Base-by-base conservation (phyloP, 176 grass and related monocot genomes). In the Cenchrus fungigraminus region DNA sequence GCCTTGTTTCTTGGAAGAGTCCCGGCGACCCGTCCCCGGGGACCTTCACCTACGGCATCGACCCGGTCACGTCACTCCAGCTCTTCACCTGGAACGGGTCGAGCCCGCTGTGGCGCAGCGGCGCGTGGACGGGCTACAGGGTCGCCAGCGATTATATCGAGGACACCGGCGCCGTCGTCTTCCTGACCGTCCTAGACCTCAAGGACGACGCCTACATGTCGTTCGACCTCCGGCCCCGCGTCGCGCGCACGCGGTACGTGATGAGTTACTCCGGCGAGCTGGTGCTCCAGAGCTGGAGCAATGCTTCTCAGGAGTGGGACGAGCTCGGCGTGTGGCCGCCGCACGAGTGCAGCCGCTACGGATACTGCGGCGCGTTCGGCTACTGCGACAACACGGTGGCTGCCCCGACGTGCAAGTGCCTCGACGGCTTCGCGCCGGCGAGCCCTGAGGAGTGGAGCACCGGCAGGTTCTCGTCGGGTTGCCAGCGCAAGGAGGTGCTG, bases 371-470 rank as follows among this genome's bases (percentile, higher is more conserved):
- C 43, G 73, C 60, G 0, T 71, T 44, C 44, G 87, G 87, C 6
- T 92, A 82, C 75, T 93, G 88, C 8, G 82, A 90, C 43, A 2
- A 0, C 29, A 79, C 2, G 42, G 4, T 79, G 5, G 13, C 28
- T 79, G 42, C 17, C 37, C 37, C 67, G 28, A 54, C 85, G 3
- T 93, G 91, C 77, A 74, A 42, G 7, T 93, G 91, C 57, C 56
- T 90, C 17, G 29, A 85, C 6, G 87, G 87, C 1, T 93, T 93
- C 32, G 65, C 64, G 76, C 85, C 85, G 0, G 20, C 6, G 32
- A 28, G 78, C 53, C 8, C 53, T 0, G 5, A 19, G 0, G 65
- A 44, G 4, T 83, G 86, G 86, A 45, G 0, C 31, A 12, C 2
- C 14, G 81, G 87, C 0, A 47, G 22, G 10, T 82, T 84, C 68